Evolutionary conservation across 306 rosid genomes (phyloP).

Genomic region (Senna siamea): DNA sequence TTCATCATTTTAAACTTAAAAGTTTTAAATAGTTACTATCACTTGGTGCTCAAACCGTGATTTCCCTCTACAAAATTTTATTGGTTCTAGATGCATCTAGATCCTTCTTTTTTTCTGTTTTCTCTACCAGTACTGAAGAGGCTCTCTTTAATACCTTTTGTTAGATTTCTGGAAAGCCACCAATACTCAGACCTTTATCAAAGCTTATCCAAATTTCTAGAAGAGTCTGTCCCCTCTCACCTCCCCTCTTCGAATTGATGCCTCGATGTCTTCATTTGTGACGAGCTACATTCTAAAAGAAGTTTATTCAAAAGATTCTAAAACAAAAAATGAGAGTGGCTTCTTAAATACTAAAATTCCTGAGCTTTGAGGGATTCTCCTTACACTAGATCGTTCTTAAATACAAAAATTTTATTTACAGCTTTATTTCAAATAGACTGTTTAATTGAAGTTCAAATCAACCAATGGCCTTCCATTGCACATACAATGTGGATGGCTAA

Average conservation of each 20-base stretch:
- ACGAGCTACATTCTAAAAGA: slow-evolving; percentile 19
- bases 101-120: slow-evolving; percentile 24
- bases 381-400: neutral
- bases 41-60: slow-evolving; percentile 4
- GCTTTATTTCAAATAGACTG: neutral
- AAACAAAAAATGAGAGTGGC: neutral
- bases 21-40: slow-evolving; percentile 6
- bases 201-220: slow-evolving; percentile 28
- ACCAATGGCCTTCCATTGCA: neutral
- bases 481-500: neutral
- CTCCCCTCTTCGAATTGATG: neutral
- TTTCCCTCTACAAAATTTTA: slow-evolving; percentile 19
- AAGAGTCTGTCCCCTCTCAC: neutral
- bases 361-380: neutral
- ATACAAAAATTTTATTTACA: neutral
- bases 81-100: slow-evolving; percentile 15
- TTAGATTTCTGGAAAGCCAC: slow-evolving; percentile 26
- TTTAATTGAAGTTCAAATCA: neutral
- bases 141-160: slow-evolving; percentile 11
- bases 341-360: neutral
- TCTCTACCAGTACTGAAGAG: slow-evolving; percentile 9
- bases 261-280: slow-evolving; percentile 11
- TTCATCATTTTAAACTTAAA: slow-evolving; percentile 25
- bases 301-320: neutral
- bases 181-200: slow-evolving; percentile 15